Conservation (phyloP, 352 stramenopile genomes). For the Phytopythium sindhum region DNA sequence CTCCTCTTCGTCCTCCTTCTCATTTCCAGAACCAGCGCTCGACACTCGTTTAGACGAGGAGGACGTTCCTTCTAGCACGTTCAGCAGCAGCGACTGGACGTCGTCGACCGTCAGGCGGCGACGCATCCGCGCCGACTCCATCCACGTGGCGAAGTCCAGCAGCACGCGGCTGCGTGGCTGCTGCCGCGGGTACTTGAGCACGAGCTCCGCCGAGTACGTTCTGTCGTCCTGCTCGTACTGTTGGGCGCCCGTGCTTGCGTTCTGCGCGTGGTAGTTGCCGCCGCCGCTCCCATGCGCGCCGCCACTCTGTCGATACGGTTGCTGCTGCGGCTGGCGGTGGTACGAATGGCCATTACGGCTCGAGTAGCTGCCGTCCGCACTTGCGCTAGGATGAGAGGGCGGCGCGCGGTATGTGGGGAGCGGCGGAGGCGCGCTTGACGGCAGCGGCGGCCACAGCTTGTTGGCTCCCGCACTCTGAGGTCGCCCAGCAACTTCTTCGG, state of each 20-base stretch:
- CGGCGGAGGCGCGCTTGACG: not conserved
- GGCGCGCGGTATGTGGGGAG: constrained; percentile 10
- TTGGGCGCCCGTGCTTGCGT: not conserved
- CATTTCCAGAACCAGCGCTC: constrained; percentile 1
- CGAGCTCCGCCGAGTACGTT: constrained; percentile 51
- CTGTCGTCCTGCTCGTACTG: constrained; percentile 33
- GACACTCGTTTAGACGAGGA: not conserved
- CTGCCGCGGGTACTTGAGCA: constrained; percentile 68
- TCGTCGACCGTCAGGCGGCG: constrained; percentile 57
- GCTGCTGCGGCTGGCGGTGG: constrained; percentile 14
- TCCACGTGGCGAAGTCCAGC: constrained; percentile 69
- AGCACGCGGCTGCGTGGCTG: constrained; percentile 58
- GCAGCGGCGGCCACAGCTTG: constrained; percentile 3
- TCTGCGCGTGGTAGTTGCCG: constrained; percentile 13
- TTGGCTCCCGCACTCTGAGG: not conserved
- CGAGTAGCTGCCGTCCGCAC: constrained; percentile 2
- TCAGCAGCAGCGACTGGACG: constrained; percentile 57
- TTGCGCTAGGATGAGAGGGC: constrained; percentile 16
- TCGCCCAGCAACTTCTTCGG: not conserved
- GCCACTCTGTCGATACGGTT: constrained; percentile 10
- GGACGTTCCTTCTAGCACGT: constrained; percentile 26
- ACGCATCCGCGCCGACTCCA: constrained; percentile 40
- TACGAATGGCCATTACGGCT: constrained; percentile 7
- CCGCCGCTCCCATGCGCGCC: constrained; percentile 8
- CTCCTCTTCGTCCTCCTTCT: constrained; percentile 47